A percentile compares a stretch with the other conserved stretches of the same genome.
These are phyloP conservation scores for Boletales sp. DNA, from an alignment of 768 basidiomycete genomes.

Conservation along the genomic window DNA sequence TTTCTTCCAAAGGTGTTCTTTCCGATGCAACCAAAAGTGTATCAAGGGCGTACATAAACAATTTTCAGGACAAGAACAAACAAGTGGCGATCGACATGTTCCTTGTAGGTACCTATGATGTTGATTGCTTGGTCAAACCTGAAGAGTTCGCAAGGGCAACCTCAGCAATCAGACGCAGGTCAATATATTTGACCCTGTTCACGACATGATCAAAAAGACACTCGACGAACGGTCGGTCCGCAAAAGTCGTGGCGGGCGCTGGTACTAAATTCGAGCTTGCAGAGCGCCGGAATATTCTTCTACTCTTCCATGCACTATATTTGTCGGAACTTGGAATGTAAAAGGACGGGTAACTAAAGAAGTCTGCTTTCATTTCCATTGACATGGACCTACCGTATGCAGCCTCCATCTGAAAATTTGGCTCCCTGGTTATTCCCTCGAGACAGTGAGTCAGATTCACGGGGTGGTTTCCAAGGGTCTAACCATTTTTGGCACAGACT, in stretches of 20 bases:
- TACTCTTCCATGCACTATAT: conserved; percentile 65
- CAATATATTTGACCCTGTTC: conserved; percentile 90
- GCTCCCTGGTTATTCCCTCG: conserved; percentile 89
- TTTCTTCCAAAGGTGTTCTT: conserved; percentile 58
- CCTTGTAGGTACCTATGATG: conserved; percentile 51
- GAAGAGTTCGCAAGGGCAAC: conserved; percentile 68
- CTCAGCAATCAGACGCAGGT: conserved; percentile 84
- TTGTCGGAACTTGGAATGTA: conserved; percentile 94
- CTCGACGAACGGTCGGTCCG: conserved; percentile 60
- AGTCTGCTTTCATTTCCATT: not conserved
- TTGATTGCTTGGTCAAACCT: conserved; percentile 1
- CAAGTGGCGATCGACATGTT: conserved; percentile 95
- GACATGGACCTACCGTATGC: conserved; percentile 9
- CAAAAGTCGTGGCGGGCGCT: not conserved
- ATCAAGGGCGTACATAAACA: conserved; percentile 94
- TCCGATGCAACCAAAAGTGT: conserved; percentile 97
- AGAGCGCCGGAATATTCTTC: conserved; percentile 85
- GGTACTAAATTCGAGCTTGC: conserved; percentile 3
- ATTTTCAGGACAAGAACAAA: conserved; percentile 94
- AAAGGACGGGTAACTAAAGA: conserved; percentile 68
- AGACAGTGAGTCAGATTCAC: conserved; percentile 49
- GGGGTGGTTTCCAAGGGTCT: not conserved
- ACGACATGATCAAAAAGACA: conserved; percentile 76
- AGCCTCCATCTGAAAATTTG: conserved; percentile 79
- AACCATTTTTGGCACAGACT: conserved; percentile 11